These are phyloP conservation scores for Aspergillus egyptiacus DNA, from an alignment of 495 filamentous ascomycete species.

Conservation along the genomic window DNA sequence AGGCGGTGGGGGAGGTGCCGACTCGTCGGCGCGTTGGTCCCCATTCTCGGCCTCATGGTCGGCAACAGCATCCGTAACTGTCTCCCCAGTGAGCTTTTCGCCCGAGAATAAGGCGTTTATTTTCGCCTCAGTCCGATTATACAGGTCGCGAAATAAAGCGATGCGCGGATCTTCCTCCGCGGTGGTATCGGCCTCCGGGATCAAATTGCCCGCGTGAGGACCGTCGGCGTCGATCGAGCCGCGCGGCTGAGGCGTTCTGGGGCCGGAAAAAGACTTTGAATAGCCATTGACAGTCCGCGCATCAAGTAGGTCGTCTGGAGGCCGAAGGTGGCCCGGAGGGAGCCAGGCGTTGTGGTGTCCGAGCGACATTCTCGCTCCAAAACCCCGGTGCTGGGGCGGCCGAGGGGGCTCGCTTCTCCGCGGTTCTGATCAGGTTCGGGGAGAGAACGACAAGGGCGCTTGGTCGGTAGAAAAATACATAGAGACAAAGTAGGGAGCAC, in stretches of 20 bases:
- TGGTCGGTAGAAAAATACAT: slow-evolving; percentile 33
- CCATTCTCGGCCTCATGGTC: slow-evolving; percentile 26
- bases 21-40: slow-evolving; percentile 36
- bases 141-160: slow-evolving; percentile 56
- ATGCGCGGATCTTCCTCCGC: slow-evolving; percentile 61
- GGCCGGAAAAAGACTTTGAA: slow-evolving; percentile 38
- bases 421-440: slow-evolving; percentile 36
- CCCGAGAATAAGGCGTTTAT: slow-evolving; percentile 55
- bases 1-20: slow-evolving; percentile 32
- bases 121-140: slow-evolving; percentile 53
- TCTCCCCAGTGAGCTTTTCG: slow-evolving; percentile 31
- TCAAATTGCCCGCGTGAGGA: slow-evolving; percentile 40
- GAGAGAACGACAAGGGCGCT: slow-evolving; percentile 25
- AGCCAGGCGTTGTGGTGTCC: slow-evolving; percentile 45
- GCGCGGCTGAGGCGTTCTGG: slow-evolving; percentile 46
- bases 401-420: slow-evolving; percentile 45
- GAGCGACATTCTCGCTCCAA: slow-evolving; percentile 50
- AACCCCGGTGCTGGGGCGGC: slow-evolving; percentile 44
- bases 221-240: slow-evolving; percentile 45
- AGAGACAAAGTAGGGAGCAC: slow-evolving; percentile 18
- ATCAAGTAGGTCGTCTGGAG: slow-evolving; percentile 42
- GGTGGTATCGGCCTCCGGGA: slow-evolving; percentile 45
- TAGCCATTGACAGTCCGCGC: slow-evolving; percentile 45
- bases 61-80: slow-evolving; percentile 22
- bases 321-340: slow-evolving; percentile 43